Base-by-base conservation (phyloP, 768 basidiomycete species). In the Kwoniella sp. region DNA sequence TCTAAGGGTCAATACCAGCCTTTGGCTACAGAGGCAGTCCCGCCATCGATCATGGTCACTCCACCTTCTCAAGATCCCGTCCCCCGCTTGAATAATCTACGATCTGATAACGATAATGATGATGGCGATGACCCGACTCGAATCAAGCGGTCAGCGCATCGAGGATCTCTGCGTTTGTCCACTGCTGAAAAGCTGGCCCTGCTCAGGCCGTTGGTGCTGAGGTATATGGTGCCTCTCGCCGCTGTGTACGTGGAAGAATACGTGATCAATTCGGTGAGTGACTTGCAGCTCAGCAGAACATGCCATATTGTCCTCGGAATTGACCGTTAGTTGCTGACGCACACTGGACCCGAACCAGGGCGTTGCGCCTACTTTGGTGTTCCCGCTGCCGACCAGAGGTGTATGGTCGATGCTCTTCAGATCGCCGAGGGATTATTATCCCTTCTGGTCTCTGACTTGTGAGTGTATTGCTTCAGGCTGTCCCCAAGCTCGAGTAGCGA, bases 391-490 rank as follows among this genome's bases (percentile, higher is more conserved):
- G 0, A 84, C 85, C 0, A 76, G 83, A 0, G 85, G 86, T 7
- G 55, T 92, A 13, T 83, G 95, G 55, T 86, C 88, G 75, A 86
- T 85, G 75, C 85, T 97, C 65, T 91, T 98, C 62, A 87, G 90
- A 73, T 88, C 87, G 0, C 84, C 93, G 22, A 85, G 92, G 38
- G 95, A 97, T 75, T 98, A 93, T 78, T 97, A 97, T 81, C 93
- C 93, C 1, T 85, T 95, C 45, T 96, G 93, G 91, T 71, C 70
- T 20, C 58, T 75, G 22, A 71, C 69, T 4, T 74, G 67, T 69
- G 66, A 53, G 63, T 63, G 22, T 4, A n/a, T n/a, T n/a, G n/a
- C n/a, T n/a, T n/a, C n/a, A n/a, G n/a, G n/a, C n/a, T n/a, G 54
- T 41, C 15, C 52, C 11, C 11, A 8, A 22, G 34, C 25, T 34